Base-by-base conservation (phyloP, 805 yeast genomes). In the Metschnikowia hibisci region DNA sequence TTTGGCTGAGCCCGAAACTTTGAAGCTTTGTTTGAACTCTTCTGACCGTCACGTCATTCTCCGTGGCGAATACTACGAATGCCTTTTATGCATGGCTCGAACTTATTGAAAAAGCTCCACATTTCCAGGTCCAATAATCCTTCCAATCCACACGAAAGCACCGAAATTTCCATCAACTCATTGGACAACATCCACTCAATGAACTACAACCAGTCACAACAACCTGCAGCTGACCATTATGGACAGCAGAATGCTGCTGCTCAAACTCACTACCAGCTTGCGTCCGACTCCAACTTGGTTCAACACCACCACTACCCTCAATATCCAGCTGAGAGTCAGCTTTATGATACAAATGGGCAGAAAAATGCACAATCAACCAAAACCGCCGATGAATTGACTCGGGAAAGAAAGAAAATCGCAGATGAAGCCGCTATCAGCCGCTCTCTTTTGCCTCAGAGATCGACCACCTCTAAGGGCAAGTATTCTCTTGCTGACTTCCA, bases 401-500 rank as follows among this genome's bases (percentile, higher is more conserved):
- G 16, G 11, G 43, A 33, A 11, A 14, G 25, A 23, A 39, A 40
- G 27, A 42, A 41, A 18, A 16, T 26, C 15, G 46, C 46, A 5
- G 53, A 47, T n/a, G 51, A 49, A 28, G 48, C 44, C 11, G 53
- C 53, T 7, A 49, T 49, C 10, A 44, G 39, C 34, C 52, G 52
- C 30, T 49, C 54, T 16, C 55, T 53, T 29, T 51, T 53, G 45
- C 56, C 56, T 15, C 48, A 51, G 27, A 38, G 53, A 14, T 46
- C 50, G 13, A 52, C 55, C 7, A 51, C 46, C 4, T 75, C 82
- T 32, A 77, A 75, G 54, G 82, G 82, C 25, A 78, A 78, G 55
- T 78, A 78, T 52, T 65, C 78, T n/a, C 57, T 78, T 32, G 65
- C 64, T 43, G 83, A 78, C 57, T 78, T 78, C 56, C 77, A 75